Conservation (phyloP, 2,329 filamentous ascomycete genomes). For the Fusarium subglutinans region DNA sequence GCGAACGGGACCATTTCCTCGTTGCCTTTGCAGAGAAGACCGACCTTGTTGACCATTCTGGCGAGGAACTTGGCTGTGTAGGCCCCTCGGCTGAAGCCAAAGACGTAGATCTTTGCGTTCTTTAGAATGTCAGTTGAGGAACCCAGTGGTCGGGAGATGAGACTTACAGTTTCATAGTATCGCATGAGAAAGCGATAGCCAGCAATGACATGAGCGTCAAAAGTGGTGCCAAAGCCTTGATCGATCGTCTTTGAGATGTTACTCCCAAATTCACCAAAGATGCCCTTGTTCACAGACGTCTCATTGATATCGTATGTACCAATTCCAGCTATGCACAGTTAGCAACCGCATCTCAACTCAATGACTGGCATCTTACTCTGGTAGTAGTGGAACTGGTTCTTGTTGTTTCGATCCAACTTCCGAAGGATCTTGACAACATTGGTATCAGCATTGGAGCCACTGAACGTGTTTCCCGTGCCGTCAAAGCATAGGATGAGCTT, state of each 20-base stretch:
- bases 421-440: conserved; percentile 63
- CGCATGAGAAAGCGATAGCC: conserved; percentile 66
- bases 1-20: conserved; percentile 64
- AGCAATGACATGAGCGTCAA: conserved; percentile 61
- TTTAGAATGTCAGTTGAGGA: conserved; percentile 13
- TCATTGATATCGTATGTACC: conserved; percentile 60
- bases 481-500: conserved; percentile 61
- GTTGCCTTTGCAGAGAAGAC: conserved; percentile 60
- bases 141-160: rapidly evolving
- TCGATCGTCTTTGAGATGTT: conserved; percentile 53
- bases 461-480: conserved; percentile 59
- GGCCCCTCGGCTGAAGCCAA: conserved; percentile 63
- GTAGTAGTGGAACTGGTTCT: conserved; percentile 60
- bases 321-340: conserved; percentile 52
- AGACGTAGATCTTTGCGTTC: conserved; percentile 63
- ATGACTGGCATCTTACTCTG: conserved; percentile 48
- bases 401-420: conserved; percentile 56
- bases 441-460: conserved; percentile 58
- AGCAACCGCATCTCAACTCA: not conserved
- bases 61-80: conserved; percentile 64
- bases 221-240: conserved; percentile 56
- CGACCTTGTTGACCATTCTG: conserved; percentile 60
- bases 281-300: conserved; percentile 51
- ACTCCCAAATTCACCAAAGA: conserved; percentile 47
- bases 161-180: conserved; percentile 56